phyloP scores from a whole-genome alignment of 352 stramenopile genomes.

The Globisporangium takayamanum region DNA sequence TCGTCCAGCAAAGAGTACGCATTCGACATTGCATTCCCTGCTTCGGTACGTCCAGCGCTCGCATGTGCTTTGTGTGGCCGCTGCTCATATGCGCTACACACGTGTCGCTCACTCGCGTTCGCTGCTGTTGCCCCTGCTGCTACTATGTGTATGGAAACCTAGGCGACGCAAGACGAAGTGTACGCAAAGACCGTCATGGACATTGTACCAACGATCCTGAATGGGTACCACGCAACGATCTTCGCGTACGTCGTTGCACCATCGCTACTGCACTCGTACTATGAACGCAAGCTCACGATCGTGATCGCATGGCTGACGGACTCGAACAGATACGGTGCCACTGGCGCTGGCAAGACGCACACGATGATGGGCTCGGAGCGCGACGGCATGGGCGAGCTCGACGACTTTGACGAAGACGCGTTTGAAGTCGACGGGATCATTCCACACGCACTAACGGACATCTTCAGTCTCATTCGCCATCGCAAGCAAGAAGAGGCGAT shows the following conservation, averaged over 20 bases:
- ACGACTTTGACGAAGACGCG: slow-evolving; percentile 35
- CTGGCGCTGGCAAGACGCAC: slow-evolving; percentile 60
- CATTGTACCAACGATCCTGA: slow-evolving; percentile 57
- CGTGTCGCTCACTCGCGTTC: neutral
- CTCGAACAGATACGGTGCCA: slow-evolving; percentile 36
- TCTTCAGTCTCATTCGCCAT: slow-evolving; percentile 61
- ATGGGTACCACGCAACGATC: slow-evolving; percentile 78
- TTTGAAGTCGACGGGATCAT: slow-evolving; percentile 79
- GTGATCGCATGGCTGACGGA: no score
- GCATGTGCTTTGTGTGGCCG: no score
- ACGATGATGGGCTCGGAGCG: slow-evolving; percentile 68
- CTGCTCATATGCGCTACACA: no score
- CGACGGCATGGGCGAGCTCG: slow-evolving; percentile 38
- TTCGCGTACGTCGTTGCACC: slow-evolving; percentile 36
- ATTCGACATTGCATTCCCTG: slow-evolving; percentile 50
- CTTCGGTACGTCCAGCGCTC: slow-evolving; percentile 16
- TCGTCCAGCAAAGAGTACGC: slow-evolving; percentile 49
- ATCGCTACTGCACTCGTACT: neutral
- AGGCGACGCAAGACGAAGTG: slow-evolving; percentile 43
- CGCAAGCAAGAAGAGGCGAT: slow-evolving; percentile 50
- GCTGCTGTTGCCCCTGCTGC: neutral
- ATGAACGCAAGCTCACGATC: neutral
- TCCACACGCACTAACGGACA: slow-evolving; percentile 51
- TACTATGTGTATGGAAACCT: neutral
- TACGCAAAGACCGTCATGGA: slow-evolving; percentile 55